Percentiles rank a stretch among this genome's conserved stretches.
Evolutionary conservation across 2,329 filamentous ascomycete species (phyloP).

Genomic region (Fusarium lyarnte): DNA sequence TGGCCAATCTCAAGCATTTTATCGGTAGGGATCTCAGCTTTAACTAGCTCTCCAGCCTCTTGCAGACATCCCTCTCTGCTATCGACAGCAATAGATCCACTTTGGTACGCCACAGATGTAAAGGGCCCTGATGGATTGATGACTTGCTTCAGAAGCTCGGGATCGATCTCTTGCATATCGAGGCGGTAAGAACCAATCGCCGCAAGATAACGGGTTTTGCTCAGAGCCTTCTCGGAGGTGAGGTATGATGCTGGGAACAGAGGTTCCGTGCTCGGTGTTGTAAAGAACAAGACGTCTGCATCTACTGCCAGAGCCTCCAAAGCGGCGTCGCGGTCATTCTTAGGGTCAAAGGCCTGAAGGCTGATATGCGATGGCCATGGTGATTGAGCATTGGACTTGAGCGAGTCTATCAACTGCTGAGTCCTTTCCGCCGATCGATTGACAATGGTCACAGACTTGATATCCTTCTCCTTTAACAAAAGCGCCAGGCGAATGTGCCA

Average conservation of each 20-base stretch:
- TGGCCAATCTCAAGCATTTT: slow-evolving; percentile 59
- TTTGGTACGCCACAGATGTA: background rate
- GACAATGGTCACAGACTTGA: slow-evolving; percentile 46
- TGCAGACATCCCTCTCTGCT: slow-evolving; percentile 43
- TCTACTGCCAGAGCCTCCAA: slow-evolving; percentile 34
- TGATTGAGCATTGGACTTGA: slow-evolving; percentile 11
- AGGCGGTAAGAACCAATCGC: slow-evolving; percentile 47
- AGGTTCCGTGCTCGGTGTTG: slow-evolving; percentile 44
- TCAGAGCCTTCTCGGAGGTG: slow-evolving; percentile 31
- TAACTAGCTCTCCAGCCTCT: slow-evolving; percentile 47
- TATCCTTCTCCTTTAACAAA: slow-evolving; percentile 53
- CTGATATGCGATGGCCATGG: slow-evolving; percentile 30
- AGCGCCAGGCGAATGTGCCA: slow-evolving; percentile 77
- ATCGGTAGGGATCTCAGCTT: slow-evolving; percentile 33
- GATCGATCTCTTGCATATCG: slow-evolving; percentile 48
- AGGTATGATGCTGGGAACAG: slow-evolving; percentile 41
- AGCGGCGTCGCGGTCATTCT: slow-evolving; percentile 5
- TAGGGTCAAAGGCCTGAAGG: slow-evolving; percentile 19
- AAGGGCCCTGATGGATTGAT: slow-evolving; percentile 22
- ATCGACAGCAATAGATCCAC: slow-evolving; percentile 40
- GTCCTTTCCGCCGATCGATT: slow-evolving; percentile 45
- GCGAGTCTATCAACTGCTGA: slow-evolving; percentile 30
- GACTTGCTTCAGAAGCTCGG: slow-evolving; percentile 40
- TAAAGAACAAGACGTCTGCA: slow-evolving; percentile 47
- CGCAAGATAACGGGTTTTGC: slow-evolving; percentile 43